These are phyloP conservation scores for Fusarium floridanum DNA, from an alignment of 2,329 filamentous ascomycete genomes.

Conservation along the genomic window DNA sequence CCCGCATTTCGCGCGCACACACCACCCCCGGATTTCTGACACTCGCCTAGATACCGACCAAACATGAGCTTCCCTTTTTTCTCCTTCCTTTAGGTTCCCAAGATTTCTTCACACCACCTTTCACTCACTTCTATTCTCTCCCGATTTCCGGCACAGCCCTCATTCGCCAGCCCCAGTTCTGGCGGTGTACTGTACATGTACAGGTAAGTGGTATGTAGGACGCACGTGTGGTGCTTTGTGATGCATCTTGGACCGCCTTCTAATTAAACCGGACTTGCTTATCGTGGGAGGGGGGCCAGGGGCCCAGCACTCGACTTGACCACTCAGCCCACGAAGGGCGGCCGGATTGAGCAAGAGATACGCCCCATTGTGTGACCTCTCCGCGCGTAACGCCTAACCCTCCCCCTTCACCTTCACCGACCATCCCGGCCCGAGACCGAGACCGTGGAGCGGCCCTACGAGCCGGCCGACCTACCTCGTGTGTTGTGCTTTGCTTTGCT, in stretches of 20 bases:
- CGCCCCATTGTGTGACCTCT: constrained; percentile 12
- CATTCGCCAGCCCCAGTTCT: constrained; percentile 36
- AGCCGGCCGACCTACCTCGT: constrained; percentile 1
- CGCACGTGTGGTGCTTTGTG: constrained; percentile 30
- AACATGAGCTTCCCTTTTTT: constrained; percentile 3
- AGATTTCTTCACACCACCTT: constrained; percentile 36
- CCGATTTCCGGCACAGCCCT: constrained; percentile 30
- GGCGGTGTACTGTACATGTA: constrained; percentile 39
- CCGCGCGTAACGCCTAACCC: constrained; percentile 21
- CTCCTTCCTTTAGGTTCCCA: constrained; percentile 36
- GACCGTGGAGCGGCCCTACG: constrained; percentile 16
- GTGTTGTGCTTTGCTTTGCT: not conserved
- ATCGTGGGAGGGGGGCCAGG: constrained; percentile 21
- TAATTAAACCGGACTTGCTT: constrained; percentile 32
- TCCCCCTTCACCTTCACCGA: constrained; percentile 29
- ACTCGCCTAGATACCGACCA: constrained; percentile 14
- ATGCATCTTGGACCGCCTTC: constrained; percentile 18
- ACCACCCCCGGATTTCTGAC: constrained; percentile 38
- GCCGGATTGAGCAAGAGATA: constrained; percentile 21
- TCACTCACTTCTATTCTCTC: constrained; percentile 11
- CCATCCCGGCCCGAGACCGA: constrained; percentile 36
- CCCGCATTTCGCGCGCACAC: constrained; percentile 33
- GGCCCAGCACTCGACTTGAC: constrained; percentile 1
- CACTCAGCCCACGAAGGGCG: constrained; percentile 29
- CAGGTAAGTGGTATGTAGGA: constrained; percentile 10